Conservation (phyloP, 139 green algal genomes). For the Zygnema circumcarinatum region DNA sequence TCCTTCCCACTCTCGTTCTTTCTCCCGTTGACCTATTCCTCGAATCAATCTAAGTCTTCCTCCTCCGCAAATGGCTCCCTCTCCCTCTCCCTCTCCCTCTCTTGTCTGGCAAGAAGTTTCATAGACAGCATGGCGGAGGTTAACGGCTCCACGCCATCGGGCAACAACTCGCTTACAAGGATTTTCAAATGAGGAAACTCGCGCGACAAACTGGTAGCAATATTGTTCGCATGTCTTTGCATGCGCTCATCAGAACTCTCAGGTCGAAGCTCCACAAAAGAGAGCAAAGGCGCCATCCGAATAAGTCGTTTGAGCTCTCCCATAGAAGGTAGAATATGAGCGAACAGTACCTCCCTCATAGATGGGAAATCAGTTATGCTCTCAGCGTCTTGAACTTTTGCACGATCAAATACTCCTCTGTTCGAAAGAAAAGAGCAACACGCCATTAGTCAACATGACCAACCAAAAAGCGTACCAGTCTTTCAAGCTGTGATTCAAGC, state of each 20-base stretch:
- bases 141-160: background rate
- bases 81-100: background rate
- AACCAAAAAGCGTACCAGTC: background rate
- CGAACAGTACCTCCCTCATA: slow-evolving; percentile 7
- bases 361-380: background rate
- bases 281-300: slow-evolving; percentile 22
- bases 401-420: slow-evolving; percentile 40
- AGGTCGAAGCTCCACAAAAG: background rate
- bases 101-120: background rate
- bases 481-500: background rate
- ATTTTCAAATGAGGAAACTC: background rate
- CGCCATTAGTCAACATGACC: background rate
- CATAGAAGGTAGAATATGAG: slow-evolving; percentile 5
- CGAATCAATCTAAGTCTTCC: background rate
- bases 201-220: background rate
- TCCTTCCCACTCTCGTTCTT: background rate
- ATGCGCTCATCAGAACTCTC: background rate
- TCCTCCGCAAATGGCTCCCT: background rate
- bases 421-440: background rate
- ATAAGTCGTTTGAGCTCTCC: slow-evolving; percentile 25
- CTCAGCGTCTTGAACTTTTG: slow-evolving; percentile 11
- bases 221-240: background rate
- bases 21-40: background rate
- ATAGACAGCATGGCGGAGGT: background rate
- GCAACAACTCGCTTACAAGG: background rate